Evolutionary conservation across 2,329 filamentous ascomycete genomes (phyloP).

Genomic region (Trichoderma hamatum): DNA sequence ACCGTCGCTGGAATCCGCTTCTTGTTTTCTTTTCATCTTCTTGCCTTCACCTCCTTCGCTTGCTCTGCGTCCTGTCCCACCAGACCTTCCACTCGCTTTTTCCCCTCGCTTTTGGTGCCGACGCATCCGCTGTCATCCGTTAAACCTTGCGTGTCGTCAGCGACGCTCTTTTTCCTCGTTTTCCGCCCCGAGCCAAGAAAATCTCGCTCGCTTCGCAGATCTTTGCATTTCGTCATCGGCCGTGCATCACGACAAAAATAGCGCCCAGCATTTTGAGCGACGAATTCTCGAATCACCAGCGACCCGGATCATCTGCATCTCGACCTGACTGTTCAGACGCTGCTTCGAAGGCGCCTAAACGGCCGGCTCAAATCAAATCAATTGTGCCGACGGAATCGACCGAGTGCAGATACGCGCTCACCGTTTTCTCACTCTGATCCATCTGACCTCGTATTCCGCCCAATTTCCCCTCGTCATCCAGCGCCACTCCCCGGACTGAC

Average conservation of each 20-base stretch:
- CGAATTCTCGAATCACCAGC: not conserved
- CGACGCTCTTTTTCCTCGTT: not conserved
- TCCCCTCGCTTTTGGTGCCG: constrained; percentile 3
- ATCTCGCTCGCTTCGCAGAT: constrained; percentile 21
- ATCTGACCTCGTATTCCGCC: constrained; percentile 22
- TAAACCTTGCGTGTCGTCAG: constrained; percentile 1
- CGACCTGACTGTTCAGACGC: not conserved
- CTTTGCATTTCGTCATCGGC: constrained; percentile 22
- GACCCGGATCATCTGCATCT: not conserved
- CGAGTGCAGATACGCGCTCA: constrained; percentile 14
- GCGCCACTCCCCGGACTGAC: not conserved
- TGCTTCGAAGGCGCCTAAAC: not conserved
- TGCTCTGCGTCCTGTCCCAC: not conserved
- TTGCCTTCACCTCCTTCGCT: not conserved
- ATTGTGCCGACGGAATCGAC: constrained; percentile 13
- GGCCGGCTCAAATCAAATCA: not conserved
- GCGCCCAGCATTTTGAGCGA: not conserved
- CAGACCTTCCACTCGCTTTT: constrained; percentile 13
- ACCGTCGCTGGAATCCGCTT: not conserved
- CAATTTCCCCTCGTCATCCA: constrained; percentile 10
- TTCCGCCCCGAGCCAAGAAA: not conserved
- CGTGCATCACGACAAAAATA: constrained; percentile 15
- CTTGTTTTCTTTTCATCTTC: constrained; percentile 2
- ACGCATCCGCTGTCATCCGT: constrained; percentile 6
- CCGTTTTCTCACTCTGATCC: constrained; percentile 6